These are phyloP conservation scores for Mediolabrus comicus DNA, from an alignment of 108 stramenopile genomes.

Conservation along the genomic window DNA sequence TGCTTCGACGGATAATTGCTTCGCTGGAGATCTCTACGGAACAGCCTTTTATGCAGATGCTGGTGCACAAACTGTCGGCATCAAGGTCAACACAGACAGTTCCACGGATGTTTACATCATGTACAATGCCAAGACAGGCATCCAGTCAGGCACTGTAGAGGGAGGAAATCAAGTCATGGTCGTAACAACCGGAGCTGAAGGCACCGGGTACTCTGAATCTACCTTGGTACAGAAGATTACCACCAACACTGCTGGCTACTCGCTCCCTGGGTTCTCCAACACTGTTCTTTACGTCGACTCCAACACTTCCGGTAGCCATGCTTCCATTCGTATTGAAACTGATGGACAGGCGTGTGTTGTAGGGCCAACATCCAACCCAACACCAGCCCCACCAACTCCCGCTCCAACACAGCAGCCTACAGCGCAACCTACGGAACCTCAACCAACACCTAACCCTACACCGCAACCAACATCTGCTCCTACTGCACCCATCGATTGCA, in stretches of 20 bases:
- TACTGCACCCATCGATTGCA: not conserved
- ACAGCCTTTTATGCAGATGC: slow-evolving; percentile 6
- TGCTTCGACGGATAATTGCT: slow-evolving; percentile 30
- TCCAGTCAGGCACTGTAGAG: slow-evolving; percentile 46
- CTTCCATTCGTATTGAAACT: not conserved
- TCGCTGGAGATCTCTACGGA: slow-evolving; percentile 19
- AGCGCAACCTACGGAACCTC: not conserved
- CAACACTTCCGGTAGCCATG: not conserved
- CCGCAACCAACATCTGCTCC: not conserved
- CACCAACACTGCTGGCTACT: not conserved
- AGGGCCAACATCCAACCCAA: not conserved
- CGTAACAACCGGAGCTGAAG: slow-evolving; percentile 12
- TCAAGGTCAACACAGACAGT: slow-evolving; percentile 11
- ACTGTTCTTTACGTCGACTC: not conserved
- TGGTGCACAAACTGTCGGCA: slow-evolving; percentile 12
- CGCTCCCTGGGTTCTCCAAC: not conserved
- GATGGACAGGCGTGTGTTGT: too few relatives aligned
- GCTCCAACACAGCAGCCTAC: not conserved
- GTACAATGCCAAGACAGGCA: slow-evolving; percentile 46
- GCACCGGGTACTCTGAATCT: slow-evolving; percentile 38
- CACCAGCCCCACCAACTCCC: not conserved
- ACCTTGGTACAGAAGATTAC: slow-evolving; percentile 28
- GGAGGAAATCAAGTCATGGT: slow-evolving; percentile 46
- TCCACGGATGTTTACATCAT: slow-evolving; percentile 28
- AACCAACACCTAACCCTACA: not conserved